These are phyloP conservation scores for Rhizomucor miehei DNA, from an alignment of 371 early-diverging fungal genomes.

Conservation along the genomic window DNA sequence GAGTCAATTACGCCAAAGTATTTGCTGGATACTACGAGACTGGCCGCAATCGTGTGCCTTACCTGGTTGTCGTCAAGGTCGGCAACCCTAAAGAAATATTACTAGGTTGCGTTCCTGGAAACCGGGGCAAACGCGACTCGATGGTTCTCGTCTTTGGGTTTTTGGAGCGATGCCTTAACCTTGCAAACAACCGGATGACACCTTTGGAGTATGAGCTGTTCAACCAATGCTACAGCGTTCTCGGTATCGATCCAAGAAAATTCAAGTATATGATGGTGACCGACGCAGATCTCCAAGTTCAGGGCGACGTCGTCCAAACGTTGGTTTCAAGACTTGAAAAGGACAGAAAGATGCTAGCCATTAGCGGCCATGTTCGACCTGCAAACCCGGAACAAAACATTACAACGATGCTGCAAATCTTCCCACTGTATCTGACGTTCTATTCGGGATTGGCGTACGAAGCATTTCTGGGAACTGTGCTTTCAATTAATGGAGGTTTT, in stretches of 20 bases:
- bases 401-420: constrained; percentile 48
- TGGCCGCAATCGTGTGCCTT: constrained; percentile 47
- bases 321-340: constrained; percentile 35
- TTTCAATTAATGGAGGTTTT: constrained; percentile 40
- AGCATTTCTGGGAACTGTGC: constrained; percentile 37
- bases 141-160: constrained; percentile 37
- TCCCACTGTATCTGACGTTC: constrained; percentile 39
- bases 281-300: constrained; percentile 44
- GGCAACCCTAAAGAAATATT: constrained; percentile 28
- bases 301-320: constrained; percentile 28
- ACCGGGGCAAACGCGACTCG: constrained; percentile 48
- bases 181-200: constrained; percentile 34
- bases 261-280: constrained; percentile 48
- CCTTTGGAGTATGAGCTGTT: constrained; percentile 47
- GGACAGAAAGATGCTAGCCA: constrained; percentile 36
- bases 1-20: constrained; percentile 38
- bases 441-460: constrained; percentile 44
- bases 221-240: constrained; percentile 42
- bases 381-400: constrained; percentile 46
- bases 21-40: constrained; percentile 47
- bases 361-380: constrained; percentile 48
- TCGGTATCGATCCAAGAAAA: constrained; percentile 44
- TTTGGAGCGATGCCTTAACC: constrained; percentile 46
- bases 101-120: constrained; percentile 26
- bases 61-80: constrained; percentile 41